Conservation (phyloP, 495 filamentous ascomycete genomes). For the Aspergillus sclerotioniger region DNA sequence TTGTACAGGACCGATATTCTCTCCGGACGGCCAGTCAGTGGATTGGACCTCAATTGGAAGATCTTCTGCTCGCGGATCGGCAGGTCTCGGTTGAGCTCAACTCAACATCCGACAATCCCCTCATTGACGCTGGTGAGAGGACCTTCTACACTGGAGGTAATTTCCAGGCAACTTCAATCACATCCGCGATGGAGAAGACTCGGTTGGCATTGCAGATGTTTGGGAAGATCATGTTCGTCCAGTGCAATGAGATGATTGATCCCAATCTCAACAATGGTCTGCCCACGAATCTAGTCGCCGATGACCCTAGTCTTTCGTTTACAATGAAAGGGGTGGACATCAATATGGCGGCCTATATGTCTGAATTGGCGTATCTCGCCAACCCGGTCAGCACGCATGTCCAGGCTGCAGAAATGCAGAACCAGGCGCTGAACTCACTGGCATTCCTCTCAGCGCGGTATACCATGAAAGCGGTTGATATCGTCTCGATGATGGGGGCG, state of each 20-base stretch:
- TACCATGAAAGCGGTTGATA: conserved; percentile 53
- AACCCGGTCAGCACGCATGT: conserved; percentile 51
- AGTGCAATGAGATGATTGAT: conserved; percentile 58
- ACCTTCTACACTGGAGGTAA: conserved; percentile 57
- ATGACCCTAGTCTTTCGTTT: conserved; percentile 55
- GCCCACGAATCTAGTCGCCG: conserved; percentile 54
- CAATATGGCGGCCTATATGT: conserved; percentile 60
- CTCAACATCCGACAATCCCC: conserved; percentile 62
- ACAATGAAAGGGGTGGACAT: conserved; percentile 62
- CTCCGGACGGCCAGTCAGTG: conserved; percentile 59
- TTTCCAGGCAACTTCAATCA: conserved; percentile 60
- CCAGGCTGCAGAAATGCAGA: conserved; percentile 54
- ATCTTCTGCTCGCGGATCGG: conserved; percentile 51
- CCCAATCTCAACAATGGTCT: conserved; percentile 55
- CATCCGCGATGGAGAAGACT: conserved; percentile 64
- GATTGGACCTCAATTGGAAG: conserved; percentile 62
- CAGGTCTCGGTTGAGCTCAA: conserved; percentile 59
- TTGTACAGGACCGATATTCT: conserved; percentile 61
- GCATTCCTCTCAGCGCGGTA: conserved; percentile 55
- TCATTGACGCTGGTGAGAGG: conserved; percentile 41
- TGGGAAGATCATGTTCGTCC: conserved; percentile 56
- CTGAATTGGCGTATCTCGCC: conserved; percentile 47
- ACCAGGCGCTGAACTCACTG: conserved; percentile 58
- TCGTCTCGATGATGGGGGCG: conserved; percentile 53
- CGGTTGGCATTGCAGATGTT: conserved; percentile 52